These are phyloP conservation scores for Exophiala lecanii-corni DNA, from an alignment of 2,329 filamentous ascomycete species.

Conservation along the genomic window DNA sequence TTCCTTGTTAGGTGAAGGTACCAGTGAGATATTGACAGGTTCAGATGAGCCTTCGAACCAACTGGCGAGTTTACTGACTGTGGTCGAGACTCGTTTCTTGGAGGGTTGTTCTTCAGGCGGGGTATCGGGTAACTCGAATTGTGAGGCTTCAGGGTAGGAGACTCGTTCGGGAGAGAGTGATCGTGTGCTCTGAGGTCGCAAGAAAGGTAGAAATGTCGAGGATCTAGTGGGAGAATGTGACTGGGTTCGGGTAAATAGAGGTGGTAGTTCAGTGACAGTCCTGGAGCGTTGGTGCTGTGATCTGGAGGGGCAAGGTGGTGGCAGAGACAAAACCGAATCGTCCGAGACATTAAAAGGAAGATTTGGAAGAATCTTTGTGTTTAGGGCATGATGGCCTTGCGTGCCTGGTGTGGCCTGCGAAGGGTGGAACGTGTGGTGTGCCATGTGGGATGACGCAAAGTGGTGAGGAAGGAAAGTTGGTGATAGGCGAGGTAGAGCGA, in stretches of 20 bases:
- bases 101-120: conserved; percentile 8
- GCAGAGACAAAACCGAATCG: conserved; percentile 13
- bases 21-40: conserved; percentile 43
- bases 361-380: not conserved
- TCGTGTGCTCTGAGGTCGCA: conserved; percentile 18
- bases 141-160: conserved; percentile 12
- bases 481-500: not conserved
- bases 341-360: conserved; percentile 10
- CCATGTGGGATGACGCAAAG: conserved; percentile 22
- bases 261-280: conserved; percentile 22
- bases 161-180: conserved; percentile 23
- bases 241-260: conserved; percentile 14
- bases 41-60: conserved; percentile 53
- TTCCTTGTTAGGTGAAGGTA: conserved; percentile 30
- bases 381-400: not conserved
- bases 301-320: conserved; percentile 21
- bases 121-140: conserved; percentile 4
- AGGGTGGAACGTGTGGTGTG: conserved; percentile 13
- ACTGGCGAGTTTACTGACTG: conserved; percentile 35
- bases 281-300: conserved; percentile 23
- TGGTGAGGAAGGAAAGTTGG: conserved; percentile 2
- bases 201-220: conserved; percentile 25
- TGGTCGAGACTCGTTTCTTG: conserved; percentile 14
- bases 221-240: conserved; percentile 24
- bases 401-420: conserved; percentile 10